phyloP scores from a whole-genome alignment of 2,329 filamentous ascomycete genomes.

The Dothidotthia symphoricarpi region DNA sequence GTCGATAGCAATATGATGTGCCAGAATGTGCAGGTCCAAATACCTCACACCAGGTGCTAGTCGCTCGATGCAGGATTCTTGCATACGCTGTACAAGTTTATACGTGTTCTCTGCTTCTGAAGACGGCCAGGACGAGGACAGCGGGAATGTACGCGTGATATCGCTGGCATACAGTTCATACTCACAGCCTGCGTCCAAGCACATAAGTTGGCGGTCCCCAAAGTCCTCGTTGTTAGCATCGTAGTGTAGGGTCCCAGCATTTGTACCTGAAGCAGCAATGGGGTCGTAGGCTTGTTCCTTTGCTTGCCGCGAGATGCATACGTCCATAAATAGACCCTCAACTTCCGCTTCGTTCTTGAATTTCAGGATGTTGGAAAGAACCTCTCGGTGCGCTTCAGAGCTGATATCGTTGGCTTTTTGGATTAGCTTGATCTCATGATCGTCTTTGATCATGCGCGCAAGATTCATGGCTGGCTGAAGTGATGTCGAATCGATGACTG shows the following conservation, averaged over 20 bases:
- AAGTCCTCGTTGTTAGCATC: conserved; percentile 73
- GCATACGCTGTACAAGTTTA: conserved; percentile 76
- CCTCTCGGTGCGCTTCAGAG: conserved; percentile 69
- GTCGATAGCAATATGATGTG: conserved; percentile 68
- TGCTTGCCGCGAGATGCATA: conserved; percentile 70
- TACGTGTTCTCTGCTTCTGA: conserved; percentile 72
- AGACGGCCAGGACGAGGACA: conserved; percentile 67
- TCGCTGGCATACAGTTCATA: conserved; percentile 84
- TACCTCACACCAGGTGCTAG: conserved; percentile 69
- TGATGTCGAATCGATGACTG: conserved; percentile 31
- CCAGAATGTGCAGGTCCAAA: conserved; percentile 69
- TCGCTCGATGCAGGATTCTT: conserved; percentile 67
- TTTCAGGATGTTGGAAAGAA: conserved; percentile 61
- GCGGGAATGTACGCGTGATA: conserved; percentile 82
- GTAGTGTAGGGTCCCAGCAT: conserved; percentile 86
- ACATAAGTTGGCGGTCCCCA: conserved; percentile 66
- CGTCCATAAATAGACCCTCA: conserved; percentile 71
- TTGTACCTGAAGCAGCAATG: conserved; percentile 83
- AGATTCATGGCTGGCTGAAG: conserved; percentile 73
- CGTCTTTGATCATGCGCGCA: conserved; percentile 77
- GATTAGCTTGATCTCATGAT: conserved; percentile 79
- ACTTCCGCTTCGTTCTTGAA: conserved; percentile 79
- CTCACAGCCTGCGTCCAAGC: conserved; percentile 86
- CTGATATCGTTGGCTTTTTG: conserved; percentile 78
- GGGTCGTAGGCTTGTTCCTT: conserved; percentile 80